Base-by-base conservation (phyloP, 768 basidiomycete genomes). In the Leucosporidium yakuticum region DNA sequence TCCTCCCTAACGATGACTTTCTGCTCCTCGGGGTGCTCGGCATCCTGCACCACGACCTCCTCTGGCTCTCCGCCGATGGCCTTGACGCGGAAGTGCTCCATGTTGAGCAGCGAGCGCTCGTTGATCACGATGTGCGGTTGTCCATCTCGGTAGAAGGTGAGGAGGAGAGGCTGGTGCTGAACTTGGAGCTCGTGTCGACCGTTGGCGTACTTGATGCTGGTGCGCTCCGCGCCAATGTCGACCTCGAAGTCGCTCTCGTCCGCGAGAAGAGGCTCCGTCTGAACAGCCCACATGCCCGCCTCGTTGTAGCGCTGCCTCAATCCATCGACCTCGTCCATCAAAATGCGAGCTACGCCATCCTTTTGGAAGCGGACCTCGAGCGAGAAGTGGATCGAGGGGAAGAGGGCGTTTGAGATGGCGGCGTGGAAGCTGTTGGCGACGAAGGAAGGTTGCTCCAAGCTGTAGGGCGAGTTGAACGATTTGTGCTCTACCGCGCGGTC, bases 61-160 rank as follows among this genome's bases (percentile, higher is more conserved):
- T 67, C 68, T 17, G 81, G 75, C 53, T 81, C 82, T 69, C 81
- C 79, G 76, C 80, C 59, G 80, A 78, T 57, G 17, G 82, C 82
- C 74, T 90, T 88, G 67, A 77, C 71, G 23, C 83, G 70, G 83
- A 94, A 97, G 79, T 98, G 96, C 77, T 99, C 96, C 95, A 99
- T 94, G 74, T 98, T 94, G 70, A 99, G 81, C 36, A 99, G 82
- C 2, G 90, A 90, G 50, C 86, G 83, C 3, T 90, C 91, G 75
- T 99, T 99, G 47, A 99, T 79, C 14, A 92, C 87, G 59, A 99
- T 83, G 75, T 96, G 89, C 66, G 88, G 87, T 76, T 85, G 86
- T 4, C 90, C 91, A 65, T 85, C 83, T 44, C 87, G 84, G 55
- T 85, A 81, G 69, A 96, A 83, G 2, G 84, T 83, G 49, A 98